Evolutionary conservation across 1,139 yeast genomes (phyloP).

Genomic region (Yamadazyma siamensis): DNA sequence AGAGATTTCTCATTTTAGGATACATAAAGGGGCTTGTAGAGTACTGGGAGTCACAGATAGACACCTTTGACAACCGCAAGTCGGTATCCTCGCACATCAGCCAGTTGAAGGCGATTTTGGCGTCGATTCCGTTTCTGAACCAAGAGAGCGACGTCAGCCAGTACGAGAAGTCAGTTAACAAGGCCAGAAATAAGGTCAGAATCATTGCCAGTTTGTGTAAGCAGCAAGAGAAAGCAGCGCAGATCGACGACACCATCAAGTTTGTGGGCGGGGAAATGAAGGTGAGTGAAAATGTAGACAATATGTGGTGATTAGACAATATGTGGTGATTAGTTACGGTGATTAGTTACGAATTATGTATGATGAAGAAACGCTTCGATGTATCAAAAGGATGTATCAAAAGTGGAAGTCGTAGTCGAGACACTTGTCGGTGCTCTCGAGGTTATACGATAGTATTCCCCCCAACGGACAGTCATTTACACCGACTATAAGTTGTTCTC

Average conservation of each 20-base stretch:
- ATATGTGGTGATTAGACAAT: conserved; percentile 39
- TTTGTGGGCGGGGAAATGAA: conserved; percentile 40
- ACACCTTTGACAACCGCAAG: conserved; percentile 14
- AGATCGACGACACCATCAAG: conserved; percentile 31
- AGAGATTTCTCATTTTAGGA: conserved; percentile 63
- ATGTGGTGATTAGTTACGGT: no score
- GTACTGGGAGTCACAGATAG: conserved; percentile 27
- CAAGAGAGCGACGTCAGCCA: conserved; percentile 47
- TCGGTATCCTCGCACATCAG: conserved; percentile 24
- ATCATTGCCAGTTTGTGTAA: conserved; percentile 37
- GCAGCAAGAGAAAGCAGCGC: conserved; percentile 30
- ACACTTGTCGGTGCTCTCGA: conserved; percentile 32
- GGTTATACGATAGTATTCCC: conserved; percentile 49
- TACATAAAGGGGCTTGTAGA: conserved; percentile 54
- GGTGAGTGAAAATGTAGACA: conserved; percentile 38
- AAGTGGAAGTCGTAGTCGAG: conserved; percentile 41
- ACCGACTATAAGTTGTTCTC: conserved; percentile 51
- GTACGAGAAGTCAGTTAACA: conserved; percentile 41
- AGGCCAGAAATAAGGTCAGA: conserved; percentile 53
- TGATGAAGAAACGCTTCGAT: no score
- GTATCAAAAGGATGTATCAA: no score
- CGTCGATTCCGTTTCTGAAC: conserved; percentile 29
- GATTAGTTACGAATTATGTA: no score
- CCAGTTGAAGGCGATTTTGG: conserved; percentile 24
- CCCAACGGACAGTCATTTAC: conserved; percentile 57